phyloP scores from a whole-genome alignment of 352 stramenopile genomes.

The Phytophthora rubi region DNA sequence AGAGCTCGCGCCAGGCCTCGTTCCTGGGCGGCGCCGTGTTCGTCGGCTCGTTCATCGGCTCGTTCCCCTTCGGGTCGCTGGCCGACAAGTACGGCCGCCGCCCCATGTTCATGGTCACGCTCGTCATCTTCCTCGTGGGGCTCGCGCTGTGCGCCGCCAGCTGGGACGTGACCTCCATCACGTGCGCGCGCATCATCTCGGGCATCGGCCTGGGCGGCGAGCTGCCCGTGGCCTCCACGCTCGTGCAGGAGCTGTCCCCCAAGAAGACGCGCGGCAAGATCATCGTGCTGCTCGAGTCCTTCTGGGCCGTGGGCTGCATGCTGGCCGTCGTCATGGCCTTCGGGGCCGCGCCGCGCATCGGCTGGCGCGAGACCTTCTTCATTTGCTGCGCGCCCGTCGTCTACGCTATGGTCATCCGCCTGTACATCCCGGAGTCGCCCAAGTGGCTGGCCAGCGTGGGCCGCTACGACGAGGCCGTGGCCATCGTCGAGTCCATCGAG shows the following conservation, averaged over 20 bases:
- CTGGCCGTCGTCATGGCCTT: slow-evolving; percentile 62
- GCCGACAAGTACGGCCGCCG: slow-evolving; percentile 71
- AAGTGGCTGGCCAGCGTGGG: slow-evolving; percentile 77
- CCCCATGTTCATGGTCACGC: slow-evolving; percentile 72
- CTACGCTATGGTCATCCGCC: slow-evolving; percentile 57
- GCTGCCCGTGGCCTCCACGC: slow-evolving; percentile 58
- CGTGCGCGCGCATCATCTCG: slow-evolving; percentile 62
- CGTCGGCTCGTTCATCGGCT: slow-evolving; percentile 68
- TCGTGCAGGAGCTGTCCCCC: slow-evolving; percentile 71
- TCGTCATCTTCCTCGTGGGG: slow-evolving; percentile 65
- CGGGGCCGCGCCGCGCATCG: slow-evolving; percentile 50
- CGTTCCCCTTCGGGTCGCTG: slow-evolving; percentile 61
- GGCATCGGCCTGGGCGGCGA: slow-evolving; percentile 71
- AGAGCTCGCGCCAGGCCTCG: slow-evolving; percentile 39
- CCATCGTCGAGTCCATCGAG: slow-evolving; percentile 67
- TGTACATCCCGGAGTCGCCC: slow-evolving; percentile 68
- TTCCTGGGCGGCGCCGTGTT: slow-evolving; percentile 66
- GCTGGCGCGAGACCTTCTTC: slow-evolving; percentile 69
- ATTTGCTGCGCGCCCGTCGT: slow-evolving; percentile 59
- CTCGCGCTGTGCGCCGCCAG: slow-evolving; percentile 52
- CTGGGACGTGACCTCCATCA: slow-evolving; percentile 65
- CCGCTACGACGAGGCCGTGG: slow-evolving; percentile 61
- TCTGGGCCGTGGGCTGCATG: slow-evolving; percentile 69
- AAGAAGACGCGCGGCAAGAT: slow-evolving; percentile 64
- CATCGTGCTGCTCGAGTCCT: slow-evolving; percentile 73